Evolutionary conservation across 495 filamentous ascomycete species (phyloP).

Genomic region (Elasticomyces elasticus): DNA sequence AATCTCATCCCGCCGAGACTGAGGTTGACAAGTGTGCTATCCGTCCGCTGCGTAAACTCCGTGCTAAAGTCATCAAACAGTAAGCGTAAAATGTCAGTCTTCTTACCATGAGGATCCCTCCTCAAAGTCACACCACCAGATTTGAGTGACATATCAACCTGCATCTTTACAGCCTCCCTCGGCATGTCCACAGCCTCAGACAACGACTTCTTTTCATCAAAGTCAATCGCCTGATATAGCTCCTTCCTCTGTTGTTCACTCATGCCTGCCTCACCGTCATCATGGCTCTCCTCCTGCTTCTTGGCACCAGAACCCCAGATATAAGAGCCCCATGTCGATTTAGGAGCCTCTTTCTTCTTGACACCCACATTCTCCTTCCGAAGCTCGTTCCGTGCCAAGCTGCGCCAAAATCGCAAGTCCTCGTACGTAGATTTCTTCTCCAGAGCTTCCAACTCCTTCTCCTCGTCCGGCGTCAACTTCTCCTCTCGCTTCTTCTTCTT

Average conservation of each 20-base stretch:
- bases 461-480: conserved; percentile 56
- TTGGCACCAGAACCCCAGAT: conserved; percentile 54
- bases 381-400: conserved; percentile 83
- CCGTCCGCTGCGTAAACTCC: conserved; percentile 74
- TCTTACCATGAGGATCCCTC: conserved; percentile 70
- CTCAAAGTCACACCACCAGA: conserved; percentile 91
- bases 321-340: conserved; percentile 81
- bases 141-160: conserved; percentile 77
- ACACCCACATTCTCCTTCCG: conserved; percentile 87
- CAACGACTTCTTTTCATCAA: conserved; percentile 90
- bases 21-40: conserved; percentile 77
- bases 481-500: conserved; percentile 84
- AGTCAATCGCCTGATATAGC: conserved; percentile 93
- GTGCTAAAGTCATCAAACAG: conserved; percentile 91
- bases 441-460: conserved; percentile 58
- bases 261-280: conserved; percentile 71
- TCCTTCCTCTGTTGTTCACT: conserved; percentile 93
- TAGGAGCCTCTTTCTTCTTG: conserved; percentile 53
- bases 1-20: conserved; percentile 87
- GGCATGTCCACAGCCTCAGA: conserved; percentile 80
- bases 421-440: conserved; percentile 89
- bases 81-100: conserved; percentile 71
- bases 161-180: conserved; percentile 80
- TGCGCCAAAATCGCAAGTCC: conserved; percentile 93
- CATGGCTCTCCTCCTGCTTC: conserved; percentile 46